Base-by-base conservation (phyloP, 768 basidiomycete genomes). In the Lenzites betulinus region DNA sequence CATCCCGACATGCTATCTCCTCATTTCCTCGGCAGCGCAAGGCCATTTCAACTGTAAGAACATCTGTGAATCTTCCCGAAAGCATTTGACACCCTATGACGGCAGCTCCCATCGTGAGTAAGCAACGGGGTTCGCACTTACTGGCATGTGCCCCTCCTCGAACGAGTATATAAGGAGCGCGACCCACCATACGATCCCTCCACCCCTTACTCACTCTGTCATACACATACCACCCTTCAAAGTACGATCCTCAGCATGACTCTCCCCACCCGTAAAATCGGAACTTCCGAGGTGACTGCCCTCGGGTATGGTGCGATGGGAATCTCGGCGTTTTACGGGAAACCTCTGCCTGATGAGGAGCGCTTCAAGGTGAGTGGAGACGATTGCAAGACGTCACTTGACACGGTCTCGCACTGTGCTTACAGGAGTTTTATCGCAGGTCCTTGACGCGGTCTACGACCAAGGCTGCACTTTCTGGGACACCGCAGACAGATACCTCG, bases 291-390 rank as follows among this genome's bases (percentile, higher is more conserved):
- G 13, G 79, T 85, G n/a, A 74, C 79, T 7, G 80, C 80, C 22
- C 77, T 89, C 12, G 86, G 86, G 2, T 86, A 82, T 58, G 87
- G 87, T 6, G 73, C 78, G 7, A 87, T 87, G 86, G 85, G 83
- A 7, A 66, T 87, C 12, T 79, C 80, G 15, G 75, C 72, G 1
- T 75, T 68, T 44, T 85, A 85, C 57, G 84, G 85, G n/a, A 58
- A 67, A 2, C 66, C 69, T 0, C 73, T 73, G 15, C 59, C 76
- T 3, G 86, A 89, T 59, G 84, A 88, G 63, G 83, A 87, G 53
- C 76, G 84, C 1, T 78, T 88, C 65, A 81, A 83, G 79, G 84
- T 85, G 51, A 26, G 68, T 22, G 2, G 7, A 13, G 18, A 9
- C 2, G 3, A 12, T 43, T 43, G 8, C 9, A 18, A 20, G 2